Base-by-base conservation (phyloP, 139 green algal genomes). In the Axilococcus clingmanii region DNA sequence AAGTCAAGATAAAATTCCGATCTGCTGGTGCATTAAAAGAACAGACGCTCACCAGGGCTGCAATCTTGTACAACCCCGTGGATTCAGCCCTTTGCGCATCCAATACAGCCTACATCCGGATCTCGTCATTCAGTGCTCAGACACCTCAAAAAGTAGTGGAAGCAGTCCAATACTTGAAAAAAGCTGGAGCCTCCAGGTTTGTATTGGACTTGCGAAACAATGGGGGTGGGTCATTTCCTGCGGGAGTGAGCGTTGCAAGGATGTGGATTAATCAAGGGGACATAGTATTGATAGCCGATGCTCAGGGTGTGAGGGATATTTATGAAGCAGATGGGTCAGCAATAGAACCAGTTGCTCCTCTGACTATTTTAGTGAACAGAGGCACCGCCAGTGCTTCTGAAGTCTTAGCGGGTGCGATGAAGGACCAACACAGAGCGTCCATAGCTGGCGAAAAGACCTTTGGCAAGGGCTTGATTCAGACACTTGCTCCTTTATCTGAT, bases 391-490 rank as follows among this genome's bases (percentile, higher is more conserved):
- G 71, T 48, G 91, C 91, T 6, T 80, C 74, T 16, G 91, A 98
- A 79, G 82, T 98, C 31, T 63, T 98, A 28, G 77, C 90, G 2
- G 91, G 89, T 16, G 92, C 91, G 1, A 63, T 98, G 29, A 77
- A 94, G 54, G 91, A 99, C 72, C 94, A 84, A 68, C 52, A 60
- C 11, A 70, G 88, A 5, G 83, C 72, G 0, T 35, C 28, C 2
- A 73, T 98, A 11, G 75, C 81, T 17, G 91, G 87, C 7, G 76
- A 91, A 48, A 63, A 38, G 16, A 97, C 89, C 0, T 99, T 94
- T 64, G 91, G 91, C 51, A 99, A 99, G 91, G 64, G 91, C 2
- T 69, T 96, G 3, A 97, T 98, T 48, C 91, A 98, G 65, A 97
- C 85, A 0, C 59, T 97, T 22, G 79, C 95, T 29, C 68, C 83